Percentiles rank a stretch among this genome's conserved stretches.
phyloP scores from a whole-genome alignment of 1,284 basidiomycete genomes.

The Ceratobasidium sp. region DNA sequence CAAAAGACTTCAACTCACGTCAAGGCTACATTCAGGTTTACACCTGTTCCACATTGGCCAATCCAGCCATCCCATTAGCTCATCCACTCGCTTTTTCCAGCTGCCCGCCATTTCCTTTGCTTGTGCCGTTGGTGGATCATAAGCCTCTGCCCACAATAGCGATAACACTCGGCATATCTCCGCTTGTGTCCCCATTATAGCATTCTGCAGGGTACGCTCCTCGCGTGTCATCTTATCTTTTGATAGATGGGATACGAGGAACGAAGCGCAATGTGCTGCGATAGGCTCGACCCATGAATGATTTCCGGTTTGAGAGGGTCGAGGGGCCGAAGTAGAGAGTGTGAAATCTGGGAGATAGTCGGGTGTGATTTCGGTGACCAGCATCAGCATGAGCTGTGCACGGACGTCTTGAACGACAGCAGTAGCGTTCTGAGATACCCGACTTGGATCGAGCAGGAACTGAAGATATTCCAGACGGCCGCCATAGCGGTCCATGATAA shows the following conservation, averaged over 20 bases:
- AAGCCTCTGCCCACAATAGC: conserved; percentile 28
- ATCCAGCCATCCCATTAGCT: conserved; percentile 21
- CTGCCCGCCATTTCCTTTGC: background rate
- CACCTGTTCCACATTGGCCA: conserved; percentile 35
- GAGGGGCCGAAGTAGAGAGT: background rate
- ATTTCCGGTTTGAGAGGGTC: background rate
- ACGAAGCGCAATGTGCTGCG: conserved; percentile 17
- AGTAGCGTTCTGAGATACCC: conserved; percentile 19
- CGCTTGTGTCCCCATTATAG: background rate
- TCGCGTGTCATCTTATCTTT: conserved; percentile 20
- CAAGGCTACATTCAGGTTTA: conserved; percentile 15
- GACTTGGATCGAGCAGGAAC: conserved; percentile 49
- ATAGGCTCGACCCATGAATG: conserved; percentile 28
- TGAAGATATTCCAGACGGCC: conserved; percentile 55
- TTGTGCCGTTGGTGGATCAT: conserved; percentile 15
- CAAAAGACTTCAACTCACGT: background rate
- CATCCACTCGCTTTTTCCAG: conserved; percentile 7
- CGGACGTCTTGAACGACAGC: conserved; percentile 42
- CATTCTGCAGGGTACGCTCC: conserved; percentile 14
- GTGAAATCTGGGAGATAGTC: conserved; percentile 32
- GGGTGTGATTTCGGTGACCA: conserved; percentile 51
- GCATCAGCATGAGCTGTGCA: conserved; percentile 51
- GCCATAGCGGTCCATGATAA: conserved; percentile 55
- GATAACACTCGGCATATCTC: conserved; percentile 28
- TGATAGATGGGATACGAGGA: conserved; percentile 24